phyloP scores from a whole-genome alignment of 1,284 basidiomycete genomes.

The Quambalaria eucalypti region DNA sequence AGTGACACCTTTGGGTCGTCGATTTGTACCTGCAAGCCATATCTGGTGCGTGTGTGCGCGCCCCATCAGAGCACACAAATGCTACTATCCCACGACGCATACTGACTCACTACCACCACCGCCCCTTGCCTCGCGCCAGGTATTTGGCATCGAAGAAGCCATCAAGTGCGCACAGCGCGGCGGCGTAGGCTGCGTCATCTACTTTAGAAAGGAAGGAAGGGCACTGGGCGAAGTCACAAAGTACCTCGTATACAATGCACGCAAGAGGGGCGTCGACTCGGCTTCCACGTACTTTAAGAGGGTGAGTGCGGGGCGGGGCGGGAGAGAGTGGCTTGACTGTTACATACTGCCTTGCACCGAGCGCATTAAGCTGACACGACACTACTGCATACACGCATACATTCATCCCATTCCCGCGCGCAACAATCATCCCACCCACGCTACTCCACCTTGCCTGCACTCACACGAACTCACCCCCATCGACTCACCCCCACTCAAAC shows the following conservation, averaged over 20 bases:
- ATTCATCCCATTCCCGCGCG: no score
- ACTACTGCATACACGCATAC: no score
- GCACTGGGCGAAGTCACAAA: conserved; percentile 70
- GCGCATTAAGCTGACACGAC: no score
- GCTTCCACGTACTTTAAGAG: conserved; percentile 89
- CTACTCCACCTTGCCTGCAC: no score
- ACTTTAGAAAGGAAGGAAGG: conserved; percentile 82
- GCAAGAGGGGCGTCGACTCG: conserved; percentile 84
- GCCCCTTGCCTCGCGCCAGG: not conserved
- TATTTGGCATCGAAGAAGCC: conserved; percentile 87
- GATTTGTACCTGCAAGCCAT: conserved; percentile 79
- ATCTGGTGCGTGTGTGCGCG: conserved; percentile 53
- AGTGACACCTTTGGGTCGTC: conserved; percentile 83
- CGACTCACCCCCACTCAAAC: no score
- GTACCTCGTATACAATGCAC: conserved; percentile 71
- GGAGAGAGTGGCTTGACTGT: no score
- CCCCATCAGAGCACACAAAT: not conserved
- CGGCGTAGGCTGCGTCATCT: conserved; percentile 1
- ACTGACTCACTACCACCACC: not conserved
- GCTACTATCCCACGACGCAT: not conserved
- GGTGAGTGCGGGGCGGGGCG: no score
- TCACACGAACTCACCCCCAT: no score
- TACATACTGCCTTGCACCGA: no score
- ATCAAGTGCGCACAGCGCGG: conserved; percentile 72
- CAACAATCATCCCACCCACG: no score